A percentile compares a stretch with the other conserved stretches of the same genome.
Evolutionary conservation across 2,329 filamentous ascomycete genomes (phyloP).

Genomic region (Stromatinia cepivora): DNA sequence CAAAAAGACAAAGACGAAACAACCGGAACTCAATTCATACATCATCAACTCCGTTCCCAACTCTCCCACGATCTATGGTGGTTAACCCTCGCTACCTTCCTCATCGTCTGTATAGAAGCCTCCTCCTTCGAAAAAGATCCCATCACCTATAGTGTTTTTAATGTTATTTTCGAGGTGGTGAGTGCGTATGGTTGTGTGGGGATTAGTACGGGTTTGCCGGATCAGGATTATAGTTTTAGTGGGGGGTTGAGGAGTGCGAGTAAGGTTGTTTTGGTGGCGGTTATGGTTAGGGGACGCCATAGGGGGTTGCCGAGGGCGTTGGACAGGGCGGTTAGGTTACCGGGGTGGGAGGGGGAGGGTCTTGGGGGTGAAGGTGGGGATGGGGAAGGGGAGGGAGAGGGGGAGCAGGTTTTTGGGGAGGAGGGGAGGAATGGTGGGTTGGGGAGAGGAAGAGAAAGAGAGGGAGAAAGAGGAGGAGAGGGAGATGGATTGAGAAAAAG

Average conservation of each 20-base stretch:
- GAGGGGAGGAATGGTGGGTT: background rate
- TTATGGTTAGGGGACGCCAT: slow-evolving; percentile 58
- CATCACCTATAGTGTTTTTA: slow-evolving; percentile 57
- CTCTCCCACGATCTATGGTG: slow-evolving; percentile 68
- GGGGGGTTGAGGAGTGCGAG: slow-evolving; percentile 55
- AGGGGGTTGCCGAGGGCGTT: slow-evolving; percentile 57
- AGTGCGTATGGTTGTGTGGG: slow-evolving; percentile 63
- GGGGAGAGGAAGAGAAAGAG: background rate
- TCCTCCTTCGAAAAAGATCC: slow-evolving; percentile 54
- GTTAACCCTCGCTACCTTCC: slow-evolving; percentile 59
- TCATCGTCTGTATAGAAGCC: slow-evolving; percentile 62
- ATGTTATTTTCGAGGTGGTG: slow-evolving; percentile 59
- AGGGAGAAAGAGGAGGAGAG: background rate
- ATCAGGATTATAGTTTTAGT: slow-evolving; percentile 54
- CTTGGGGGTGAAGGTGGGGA: slow-evolving; percentile 12
- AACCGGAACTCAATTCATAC: slow-evolving; percentile 29
- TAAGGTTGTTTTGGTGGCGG: slow-evolving; percentile 58
- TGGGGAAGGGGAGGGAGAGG: background rate
- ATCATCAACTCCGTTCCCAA: slow-evolving; percentile 59
- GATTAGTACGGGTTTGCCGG: slow-evolving; percentile 56
- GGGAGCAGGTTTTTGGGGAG: background rate
- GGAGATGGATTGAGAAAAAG: background rate
- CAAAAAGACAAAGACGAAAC: background rate
- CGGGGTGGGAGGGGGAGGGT: slow-evolving; percentile 31
- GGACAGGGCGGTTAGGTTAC: slow-evolving; percentile 54